Base-by-base conservation (phyloP, 768 basidiomycete species). In the Phallus indusiatus region DNA sequence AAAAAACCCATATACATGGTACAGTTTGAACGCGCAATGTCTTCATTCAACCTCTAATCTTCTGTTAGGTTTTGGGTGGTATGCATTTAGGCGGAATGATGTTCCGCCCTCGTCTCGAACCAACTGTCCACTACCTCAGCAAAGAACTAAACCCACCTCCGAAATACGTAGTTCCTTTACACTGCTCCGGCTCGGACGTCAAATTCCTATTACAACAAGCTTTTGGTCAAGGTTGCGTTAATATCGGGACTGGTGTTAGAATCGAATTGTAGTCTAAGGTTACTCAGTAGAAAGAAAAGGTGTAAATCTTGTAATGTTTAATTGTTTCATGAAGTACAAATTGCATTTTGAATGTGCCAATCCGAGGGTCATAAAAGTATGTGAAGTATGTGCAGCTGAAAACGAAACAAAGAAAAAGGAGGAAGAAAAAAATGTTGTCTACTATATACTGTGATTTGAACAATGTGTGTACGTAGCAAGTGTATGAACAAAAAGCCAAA, bases 81-180 rank as follows among this genome's bases (percentile, higher is more conserved):
- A 73, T 93, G 11, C 91, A 94, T 68, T 82, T 93, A n/a, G 88
- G 85, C 0, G 81, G 83, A 7, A 77, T 85, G 0, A 86, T 89
- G 61, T 76, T 83, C 17, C 73, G 74, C 10, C 71, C 77, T 21
- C 83, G 88, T 51, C 82, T 91, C 56, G 75, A 75, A 1, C 80
- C 80, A 10, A 93, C 91, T 0, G 80, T 91, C 54, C 70, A 84
- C 12, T 91, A 88, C 69, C 71, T 93, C 35, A 77, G 84, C 0
- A 71, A 75, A n/a, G 65, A 77, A 55, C 70, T 91, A 33, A 67
- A 72, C 7, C 88, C 89, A 11, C 69, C 81, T 0, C 88, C 88
- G 0, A 77, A 75, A 1, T 91, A 85, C 62, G 70, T 92, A 50
- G 74, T 92, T 0, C 90, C 90, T 0, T 86, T 93, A 83, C 91